Base-by-base conservation (phyloP, 805 yeast species). In the Wickerhamiella azyma region DNA sequence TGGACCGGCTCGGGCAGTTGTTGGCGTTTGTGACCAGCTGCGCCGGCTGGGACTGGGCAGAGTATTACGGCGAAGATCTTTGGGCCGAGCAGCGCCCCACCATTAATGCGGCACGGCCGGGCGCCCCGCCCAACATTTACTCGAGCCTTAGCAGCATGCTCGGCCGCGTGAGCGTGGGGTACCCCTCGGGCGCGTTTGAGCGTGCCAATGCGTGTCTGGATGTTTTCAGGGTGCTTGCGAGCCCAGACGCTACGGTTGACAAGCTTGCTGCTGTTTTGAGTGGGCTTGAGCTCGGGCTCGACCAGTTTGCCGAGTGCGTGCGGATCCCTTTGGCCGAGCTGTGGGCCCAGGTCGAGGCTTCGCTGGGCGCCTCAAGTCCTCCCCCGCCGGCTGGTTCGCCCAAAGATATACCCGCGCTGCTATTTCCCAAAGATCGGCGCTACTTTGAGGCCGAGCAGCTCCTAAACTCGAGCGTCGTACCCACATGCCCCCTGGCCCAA, bases 41-140 rank as follows among this genome's bases (percentile, higher is more conserved):
- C 78, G 74, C 80, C 75, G 77, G 82, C 5, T 83, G 94, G 94
- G 73, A 79, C 9, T 75, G 94, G 95, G 58, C 63, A 18, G 54
- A 61, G 1, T 77, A 76, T 53, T 85, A 86, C 14, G 44, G 43
- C 18, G 29, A 30, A 21, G 24, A 21, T 7, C 24, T 21, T 4
- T 21, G 24, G 24, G 24, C 24, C 7, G 57, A 49, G 33, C n/a
- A 38, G 26, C 8, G 44, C 18, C 9, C 45, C 30, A n/a, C 21
- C 9, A 14, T 14, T 9, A 8, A 24, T 18, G 19, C 26, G 10
- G 13, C 7, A 6, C 26, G 10, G 5, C 10, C 19, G 7, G 16
- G 14, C 16, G 5, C 14, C 6, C 33, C 33, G 3, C 33, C 33
- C 3, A 66, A 76, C 53, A 60, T 81, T 17, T 64, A 76, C 21